Base-by-base conservation (phyloP, 1,284 basidiomycete species). In the Xerocomus nothofagi region DNA sequence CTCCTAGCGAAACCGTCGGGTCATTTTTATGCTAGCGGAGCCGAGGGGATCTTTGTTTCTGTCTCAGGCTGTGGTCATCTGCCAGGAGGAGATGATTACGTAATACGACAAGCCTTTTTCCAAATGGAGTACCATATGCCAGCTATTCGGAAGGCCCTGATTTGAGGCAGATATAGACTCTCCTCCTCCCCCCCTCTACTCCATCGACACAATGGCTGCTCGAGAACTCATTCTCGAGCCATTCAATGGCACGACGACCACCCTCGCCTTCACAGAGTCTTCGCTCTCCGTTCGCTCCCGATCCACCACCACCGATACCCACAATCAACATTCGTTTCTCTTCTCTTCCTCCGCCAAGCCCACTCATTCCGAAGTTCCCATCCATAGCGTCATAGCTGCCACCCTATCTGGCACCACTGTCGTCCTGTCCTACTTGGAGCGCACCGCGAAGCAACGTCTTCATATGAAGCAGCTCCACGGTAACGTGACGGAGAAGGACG, bases 341-440 rank as follows among this genome's bases (percentile, higher is more conserved):
- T 57, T 56, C 20, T 21, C 41, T 26, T 40, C 50, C 0, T 21
- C 45, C 8, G n/a, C 27, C n/a, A 51, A 23, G 20, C 14, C 44
- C 21, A 15, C 36, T 24, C 51, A 39, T 33, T 61, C 68, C 4
- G 62, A 71, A 14, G 62, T 76, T 6, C 67, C 75, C 18, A 63
- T 79, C 44, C 70, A 71, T 32, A 72, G 82, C 54, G 73, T 88
- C 41, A 60, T 88, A 17, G 74, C 73, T 55, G 78, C 78, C 2
- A 71, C 66, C 32, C 61, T 76, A 32, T 65, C 73, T 17, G 60
- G 63, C 30, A 63, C 65, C 15, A 49, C 54, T 3, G 56, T 85
- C 18, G 66, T 76, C 32, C 65, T 84, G 3, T 72, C 78, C 21
- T 77, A 78, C 50, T 57, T 86, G 36, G 66, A 63, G n/a, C 75